Evolutionary conservation across 202 grass and related monocot genomes (phyloP), one percentile per base, ranked within the genome.

Genomic region (Brachypodium distachyon): DNA sequence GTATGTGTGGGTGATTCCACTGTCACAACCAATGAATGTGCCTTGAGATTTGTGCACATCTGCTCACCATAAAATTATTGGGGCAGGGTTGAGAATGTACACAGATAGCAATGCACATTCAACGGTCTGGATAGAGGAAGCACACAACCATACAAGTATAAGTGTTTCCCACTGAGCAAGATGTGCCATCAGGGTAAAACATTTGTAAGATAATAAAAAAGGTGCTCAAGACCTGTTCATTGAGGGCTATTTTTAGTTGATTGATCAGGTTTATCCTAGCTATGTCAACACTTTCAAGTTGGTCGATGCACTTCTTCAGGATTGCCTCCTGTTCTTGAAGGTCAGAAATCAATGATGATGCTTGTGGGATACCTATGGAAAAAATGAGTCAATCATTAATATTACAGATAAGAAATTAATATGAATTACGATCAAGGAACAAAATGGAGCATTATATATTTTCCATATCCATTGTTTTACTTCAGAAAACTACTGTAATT

Each of bases 161-260:
- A 68, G 14, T 14, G 16, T 46, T 68, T n/a, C 26, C 42, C 9
- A 73, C 7, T 33, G 33, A 76, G 10, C 23, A 80, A 17, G 14
- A 65, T 55, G 42, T 65, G 31, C 8, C 28, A 63, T 57, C 13
- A 28, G 61, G 26, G 77, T 71, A 32, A 38, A 76, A 38, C 6
- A 74, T 43, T 81, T 44, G 5, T 1, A 82, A 47, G 21, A 53
- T 21, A 47, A 67, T 38, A 59, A 87, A 85, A 80, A 51, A 76
- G 1, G 66, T 46, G 52, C 34, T 69, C 52, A 58, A 90, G 67
- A 92, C 90, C 93, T 92, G 93, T 86, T 96, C 89, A 38, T 18
- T 76, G 61, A 92, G 82, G 42, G 93, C 90, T 77, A 90, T 79
- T 83, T 83, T 88, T 76, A 92, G 85, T 76, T 88, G 90, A 86